Evolutionary conservation across 1,284 basidiomycete species (phyloP).

Genomic region (Ustanciosporium gigantosporum): DNA sequence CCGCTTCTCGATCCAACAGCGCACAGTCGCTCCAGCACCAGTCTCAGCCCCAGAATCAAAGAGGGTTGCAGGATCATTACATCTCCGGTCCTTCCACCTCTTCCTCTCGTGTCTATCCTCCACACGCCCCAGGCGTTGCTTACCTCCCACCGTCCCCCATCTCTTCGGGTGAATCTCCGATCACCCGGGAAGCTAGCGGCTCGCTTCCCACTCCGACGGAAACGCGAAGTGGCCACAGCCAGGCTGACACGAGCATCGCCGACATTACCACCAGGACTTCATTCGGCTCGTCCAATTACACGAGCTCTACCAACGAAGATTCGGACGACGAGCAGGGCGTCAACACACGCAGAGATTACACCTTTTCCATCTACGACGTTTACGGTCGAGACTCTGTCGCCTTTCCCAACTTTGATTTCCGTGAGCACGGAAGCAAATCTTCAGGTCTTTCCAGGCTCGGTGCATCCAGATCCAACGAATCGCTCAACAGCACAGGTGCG

Average conservation of each 20-base stretch:
- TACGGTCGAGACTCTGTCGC: constrained; percentile 57
- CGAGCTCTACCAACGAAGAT: constrained; percentile 43
- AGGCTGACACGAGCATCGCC: neutral
- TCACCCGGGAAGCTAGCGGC: constrained; percentile 6
- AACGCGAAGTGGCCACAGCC: neutral
- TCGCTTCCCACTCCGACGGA: neutral
- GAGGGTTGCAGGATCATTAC: neutral
- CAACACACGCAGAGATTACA: constrained; percentile 42
- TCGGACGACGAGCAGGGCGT: constrained; percentile 39
- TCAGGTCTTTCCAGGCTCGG: constrained; percentile 21
- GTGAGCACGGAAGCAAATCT: constrained; percentile 31
- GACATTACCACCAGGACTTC: constrained; percentile 19
- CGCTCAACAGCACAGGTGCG: constrained; percentile 4
- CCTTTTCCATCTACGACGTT: constrained; percentile 56
- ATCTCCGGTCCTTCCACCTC: too few relatives aligned
- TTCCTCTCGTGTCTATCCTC: neutral
- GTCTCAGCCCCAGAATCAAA: neutral
- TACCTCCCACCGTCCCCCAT: constrained; percentile 50
- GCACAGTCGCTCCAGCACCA: neutral
- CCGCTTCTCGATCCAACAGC: constrained; percentile 8
- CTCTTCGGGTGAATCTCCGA: constrained; percentile 45
- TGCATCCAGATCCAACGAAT: constrained; percentile 27
- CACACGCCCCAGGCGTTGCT: constrained; percentile 13
- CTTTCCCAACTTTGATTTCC: constrained; percentile 54
- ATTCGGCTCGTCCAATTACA: constrained; percentile 33